A percentile compares a stretch with the other conserved stretches of the same genome.
These are phyloP conservation scores for Cinnamomum chago DNA, from an alignment of 164 flowering plant species.

Conservation along the genomic window DNA sequence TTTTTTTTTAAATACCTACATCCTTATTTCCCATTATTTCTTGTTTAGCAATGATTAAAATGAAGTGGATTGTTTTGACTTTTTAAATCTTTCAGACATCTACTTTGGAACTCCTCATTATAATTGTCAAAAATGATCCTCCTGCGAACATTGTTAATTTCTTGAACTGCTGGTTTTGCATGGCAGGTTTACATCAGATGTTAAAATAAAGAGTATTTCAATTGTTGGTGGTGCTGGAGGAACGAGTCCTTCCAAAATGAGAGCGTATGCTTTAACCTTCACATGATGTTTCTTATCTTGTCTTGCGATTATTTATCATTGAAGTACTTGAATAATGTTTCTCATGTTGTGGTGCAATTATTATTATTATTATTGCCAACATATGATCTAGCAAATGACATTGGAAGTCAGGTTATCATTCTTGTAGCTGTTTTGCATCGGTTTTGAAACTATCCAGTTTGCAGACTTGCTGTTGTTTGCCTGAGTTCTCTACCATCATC, in stretches of 20 bases:
- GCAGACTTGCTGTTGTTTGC: neutral
- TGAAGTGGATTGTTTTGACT: neutral
- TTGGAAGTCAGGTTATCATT: neutral
- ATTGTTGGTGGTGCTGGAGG: constrained; percentile 93
- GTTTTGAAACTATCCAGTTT: neutral
- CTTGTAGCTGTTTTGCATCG: neutral
- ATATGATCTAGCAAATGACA: neutral
- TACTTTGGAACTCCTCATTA: neutral
- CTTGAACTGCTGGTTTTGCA: constrained; percentile 1
- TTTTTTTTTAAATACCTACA: neutral
- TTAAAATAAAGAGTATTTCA: constrained; percentile 92
- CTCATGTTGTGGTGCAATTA: neutral
- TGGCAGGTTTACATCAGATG: constrained; percentile 86
- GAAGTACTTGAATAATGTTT: neutral
- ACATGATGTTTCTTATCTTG: neutral
- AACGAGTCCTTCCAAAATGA: constrained; percentile 94
- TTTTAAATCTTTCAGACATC: neutral
- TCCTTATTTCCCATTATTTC: neutral
- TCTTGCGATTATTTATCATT: neutral
- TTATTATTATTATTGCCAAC: neutral
- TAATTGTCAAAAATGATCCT: neutral
- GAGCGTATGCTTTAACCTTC: constrained; percentile 57
- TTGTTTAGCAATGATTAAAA: neutral
- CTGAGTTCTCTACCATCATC: neutral
- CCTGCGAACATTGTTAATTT: neutral